Evolutionary conservation across 148 eudicot genomes (phyloP).

Genomic region (Diospyros lotus): DNA sequence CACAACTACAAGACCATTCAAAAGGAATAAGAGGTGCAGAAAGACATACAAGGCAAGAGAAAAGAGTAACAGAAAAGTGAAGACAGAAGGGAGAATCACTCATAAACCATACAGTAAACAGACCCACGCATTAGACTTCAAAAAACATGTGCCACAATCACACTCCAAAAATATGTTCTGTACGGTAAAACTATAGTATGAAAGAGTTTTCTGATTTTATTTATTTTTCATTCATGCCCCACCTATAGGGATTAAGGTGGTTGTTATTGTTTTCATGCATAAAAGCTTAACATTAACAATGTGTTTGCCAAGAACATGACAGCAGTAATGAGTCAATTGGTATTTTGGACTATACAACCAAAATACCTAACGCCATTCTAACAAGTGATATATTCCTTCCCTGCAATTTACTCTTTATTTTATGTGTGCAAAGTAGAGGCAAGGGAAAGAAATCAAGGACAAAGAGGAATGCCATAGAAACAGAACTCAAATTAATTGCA

Average conservation of each 20-base stretch:
- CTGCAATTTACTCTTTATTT: not conserved
- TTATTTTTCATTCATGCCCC: too few relatives aligned
- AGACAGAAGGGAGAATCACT: not conserved
- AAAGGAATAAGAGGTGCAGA: slow-evolving; percentile 4
- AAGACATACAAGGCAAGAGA: not conserved
- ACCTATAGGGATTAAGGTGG: too few relatives aligned
- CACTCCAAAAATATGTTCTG: too few relatives aligned
- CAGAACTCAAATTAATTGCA: not conserved
- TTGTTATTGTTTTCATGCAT: not conserved
- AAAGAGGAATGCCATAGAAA: not conserved
- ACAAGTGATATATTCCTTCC: not conserved
- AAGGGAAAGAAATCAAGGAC: not conserved
- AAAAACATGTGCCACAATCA: too few relatives aligned
- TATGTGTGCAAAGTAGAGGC: not conserved
- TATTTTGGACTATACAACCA: not conserved
- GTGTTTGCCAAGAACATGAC: not conserved
- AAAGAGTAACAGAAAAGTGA: not conserved
- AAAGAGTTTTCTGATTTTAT: too few relatives aligned
- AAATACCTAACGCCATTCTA: not conserved
- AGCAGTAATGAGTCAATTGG: not conserved
- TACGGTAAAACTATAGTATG: too few relatives aligned
- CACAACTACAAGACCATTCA: slow-evolving; percentile 64
- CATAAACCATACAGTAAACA: not conserved
- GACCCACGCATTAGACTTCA: not conserved
- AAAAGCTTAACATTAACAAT: not conserved